Evolutionary conservation across 2,329 filamentous ascomycete genomes (phyloP), one percentile per base, ranked within the genome.

Genomic region (Diplocarpon mali): DNA sequence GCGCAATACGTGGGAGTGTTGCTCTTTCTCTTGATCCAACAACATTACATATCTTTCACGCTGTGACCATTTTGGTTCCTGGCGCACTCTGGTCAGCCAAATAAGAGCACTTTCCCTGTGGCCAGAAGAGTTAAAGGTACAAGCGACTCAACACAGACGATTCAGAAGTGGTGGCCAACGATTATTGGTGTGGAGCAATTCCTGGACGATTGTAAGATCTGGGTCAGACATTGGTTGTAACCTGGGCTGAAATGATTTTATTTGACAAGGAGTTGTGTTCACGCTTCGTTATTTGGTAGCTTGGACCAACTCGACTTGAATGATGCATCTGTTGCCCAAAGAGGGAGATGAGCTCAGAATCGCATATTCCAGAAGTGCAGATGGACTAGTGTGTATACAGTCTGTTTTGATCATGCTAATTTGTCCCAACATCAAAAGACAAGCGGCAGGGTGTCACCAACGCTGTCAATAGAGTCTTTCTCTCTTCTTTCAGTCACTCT

Each of bases 41-140:
- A 2, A 65, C 59, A 36, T 65, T 64, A 5, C 61, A 60, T 35
- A 68, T 67, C 44, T 50, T 63, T 51, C 60, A 63, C 29, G 61
- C 65, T 4, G 61, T 64, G 12, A 68, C 66, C 7, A 66, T 61
- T 5, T 47, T 68, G n/a, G 62, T 65, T 30, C 65, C 65, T 1
- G 66, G 66, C 16, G 47, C 53, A 1, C 65, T 0, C 66, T 66
- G 6, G 35, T 58, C 0, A 60, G 58, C 0, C 65, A 67, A 40
- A 62, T 58, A 24, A 65, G 65, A 3, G 56, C 56, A 28, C 58
- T 69, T 0, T 67, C 66, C 53, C 59, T 69, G 30, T 69, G 64
- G 65, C 67, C 65, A 6, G 66, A 66, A 5, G 68, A 69, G 63
- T 65, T 62, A 42, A 69, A 68, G 65, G 66, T 32, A 69, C 66